A percentile compares a stretch with the other conserved stretches of the same genome.
Conservation (phyloP, 768 basidiomycete species). For the Paxillus ammoniavirescens region DNA sequence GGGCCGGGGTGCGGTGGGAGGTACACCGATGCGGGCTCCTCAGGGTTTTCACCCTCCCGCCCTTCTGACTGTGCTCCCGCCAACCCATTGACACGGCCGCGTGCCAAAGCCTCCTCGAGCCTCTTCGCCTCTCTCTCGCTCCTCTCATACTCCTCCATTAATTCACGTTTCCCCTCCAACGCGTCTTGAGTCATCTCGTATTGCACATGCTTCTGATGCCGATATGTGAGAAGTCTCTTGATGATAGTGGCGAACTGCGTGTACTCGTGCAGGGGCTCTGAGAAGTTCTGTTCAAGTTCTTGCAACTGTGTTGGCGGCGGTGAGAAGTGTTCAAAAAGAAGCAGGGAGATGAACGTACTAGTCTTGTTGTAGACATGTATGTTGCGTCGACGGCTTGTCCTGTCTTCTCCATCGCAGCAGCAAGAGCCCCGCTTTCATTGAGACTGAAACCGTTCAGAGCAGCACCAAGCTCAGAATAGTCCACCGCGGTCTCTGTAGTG, state of each 20-base stretch:
- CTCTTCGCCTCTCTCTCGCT: slow-evolving; percentile 89
- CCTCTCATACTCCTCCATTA: slow-evolving; percentile 87
- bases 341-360: slow-evolving; percentile 49
- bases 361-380: slow-evolving; percentile 86
- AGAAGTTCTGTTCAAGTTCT: slow-evolving; percentile 92
- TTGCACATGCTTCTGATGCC: slow-evolving; percentile 97
- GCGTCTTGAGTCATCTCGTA: slow-evolving; percentile 95
- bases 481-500: slow-evolving; percentile 69
- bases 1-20: slow-evolving; percentile 82
- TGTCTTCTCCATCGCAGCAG: slow-evolving; percentile 91
- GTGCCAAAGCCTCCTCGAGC: slow-evolving; percentile 82
- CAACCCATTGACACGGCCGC: slow-evolving; percentile 42
- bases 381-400: slow-evolving; percentile 95
- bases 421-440: slow-evolving; percentile 72
- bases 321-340: slow-evolving; percentile 1
- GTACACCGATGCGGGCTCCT: slow-evolving; percentile 46
- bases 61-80: slow-evolving; percentile 25
- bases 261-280: slow-evolving; percentile 95
- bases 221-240: slow-evolving; percentile 89
- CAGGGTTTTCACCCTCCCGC: slow-evolving; percentile 35
- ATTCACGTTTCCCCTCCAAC: slow-evolving; percentile 79
- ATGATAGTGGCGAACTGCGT: slow-evolving; percentile 93
- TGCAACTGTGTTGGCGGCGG: slow-evolving; percentile 59
- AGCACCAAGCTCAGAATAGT: slow-evolving; percentile 89
- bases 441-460: slow-evolving; percentile 91